Evolutionary conservation across 805 yeast genomes (phyloP).

Genomic region (Starmerella floricola): DNA sequence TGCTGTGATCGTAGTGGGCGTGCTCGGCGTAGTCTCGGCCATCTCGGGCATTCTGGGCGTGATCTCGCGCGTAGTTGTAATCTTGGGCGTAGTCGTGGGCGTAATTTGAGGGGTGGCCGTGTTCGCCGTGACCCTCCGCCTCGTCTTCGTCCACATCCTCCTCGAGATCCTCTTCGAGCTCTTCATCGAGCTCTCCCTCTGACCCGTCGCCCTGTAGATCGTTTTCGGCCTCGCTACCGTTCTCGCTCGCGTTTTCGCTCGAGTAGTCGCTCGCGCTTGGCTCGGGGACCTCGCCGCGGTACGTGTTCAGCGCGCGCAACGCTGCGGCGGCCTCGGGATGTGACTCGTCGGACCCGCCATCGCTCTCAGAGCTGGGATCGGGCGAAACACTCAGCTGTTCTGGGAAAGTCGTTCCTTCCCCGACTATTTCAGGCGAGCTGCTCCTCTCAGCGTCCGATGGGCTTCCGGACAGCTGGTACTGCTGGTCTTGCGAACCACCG

Average conservation of each 20-base stretch:
- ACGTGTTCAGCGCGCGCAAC: constrained; percentile 3
- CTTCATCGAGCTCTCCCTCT: not conserved
- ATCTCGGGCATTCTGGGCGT: not conserved
- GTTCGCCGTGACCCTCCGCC: too few relatives aligned
- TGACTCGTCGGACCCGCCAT: not conserved
- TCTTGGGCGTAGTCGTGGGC: too few relatives aligned
- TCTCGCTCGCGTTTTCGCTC: not conserved
- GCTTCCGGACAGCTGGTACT: not conserved
- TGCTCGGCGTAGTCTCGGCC: not conserved
- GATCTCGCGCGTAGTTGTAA: not conserved
- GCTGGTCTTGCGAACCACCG: not conserved
- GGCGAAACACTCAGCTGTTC: not conserved
- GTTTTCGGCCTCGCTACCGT: not conserved
- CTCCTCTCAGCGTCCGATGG: not conserved
- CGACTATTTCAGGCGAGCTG: not conserved
- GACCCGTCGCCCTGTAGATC: not conserved
- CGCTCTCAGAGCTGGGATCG: not conserved
- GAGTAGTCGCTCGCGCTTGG: not conserved
- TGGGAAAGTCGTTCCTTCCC: not conserved
- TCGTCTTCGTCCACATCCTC: too few relatives aligned
- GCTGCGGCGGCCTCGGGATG: constrained; percentile 10
- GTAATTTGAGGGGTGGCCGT: too few relatives aligned
- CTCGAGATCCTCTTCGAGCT: too few relatives aligned
- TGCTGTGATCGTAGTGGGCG: not conserved
- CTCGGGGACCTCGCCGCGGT: constrained; percentile 2